A percentile compares a stretch with the other conserved stretches of the same genome.
Evolutionary conservation across 345 rosid genomes (phyloP).

Genomic region (Lumnitzera littorea): DNA sequence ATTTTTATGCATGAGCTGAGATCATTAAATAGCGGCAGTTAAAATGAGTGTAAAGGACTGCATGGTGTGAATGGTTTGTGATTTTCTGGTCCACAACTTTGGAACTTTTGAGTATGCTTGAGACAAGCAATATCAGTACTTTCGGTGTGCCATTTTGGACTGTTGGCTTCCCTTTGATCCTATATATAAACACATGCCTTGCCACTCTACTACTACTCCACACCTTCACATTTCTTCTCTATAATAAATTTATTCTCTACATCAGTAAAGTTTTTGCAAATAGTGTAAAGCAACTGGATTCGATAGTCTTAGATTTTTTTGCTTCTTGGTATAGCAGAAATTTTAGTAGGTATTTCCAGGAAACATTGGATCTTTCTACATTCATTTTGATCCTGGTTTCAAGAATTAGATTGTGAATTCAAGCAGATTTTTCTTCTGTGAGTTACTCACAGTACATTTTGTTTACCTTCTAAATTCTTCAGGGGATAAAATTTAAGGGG

Average conservation of each 20-base stretch:
- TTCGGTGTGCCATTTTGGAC: conserved; percentile 53
- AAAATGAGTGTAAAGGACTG: conserved; percentile 30
- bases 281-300: too few species aligned
- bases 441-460: background rate
- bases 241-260: background rate
- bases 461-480: background rate
- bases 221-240: conserved; percentile 1
- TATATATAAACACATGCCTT: conserved; percentile 20
- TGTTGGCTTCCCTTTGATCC: conserved; percentile 3
- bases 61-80: conserved; percentile 39
- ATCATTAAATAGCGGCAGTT: too few species aligned
- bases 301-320: too few species aligned
- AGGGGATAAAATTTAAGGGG: background rate
- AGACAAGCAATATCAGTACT: conserved; percentile 42
- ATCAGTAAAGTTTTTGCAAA: too few species aligned
- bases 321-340: too few species aligned
- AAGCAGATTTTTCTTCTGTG: conserved; percentile 16
- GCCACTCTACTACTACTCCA: conserved; percentile 27
- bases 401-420: background rate
- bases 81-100: conserved; percentile 43
- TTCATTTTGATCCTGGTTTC: background rate
- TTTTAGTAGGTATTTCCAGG: too few species aligned
- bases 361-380: too few species aligned
- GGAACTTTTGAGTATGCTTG: conserved; percentile 43
- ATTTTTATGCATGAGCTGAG: too few species aligned